A percentile compares a stretch with the other conserved stretches of the same genome.
Conservation (phyloP, 495 filamentous ascomycete species). For the Aspergillus ostianus region DNA sequence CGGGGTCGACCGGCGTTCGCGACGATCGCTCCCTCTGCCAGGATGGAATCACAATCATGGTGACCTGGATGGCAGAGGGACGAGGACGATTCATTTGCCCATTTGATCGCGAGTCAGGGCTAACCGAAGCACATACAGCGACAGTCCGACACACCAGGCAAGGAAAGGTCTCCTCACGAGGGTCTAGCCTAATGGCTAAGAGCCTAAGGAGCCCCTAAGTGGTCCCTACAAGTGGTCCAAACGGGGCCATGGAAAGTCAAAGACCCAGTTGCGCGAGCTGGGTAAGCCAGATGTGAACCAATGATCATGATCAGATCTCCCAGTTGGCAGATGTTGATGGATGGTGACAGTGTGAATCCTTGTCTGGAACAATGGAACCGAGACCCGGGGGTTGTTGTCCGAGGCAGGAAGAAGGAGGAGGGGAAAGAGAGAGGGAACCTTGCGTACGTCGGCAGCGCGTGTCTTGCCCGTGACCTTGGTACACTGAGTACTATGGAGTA, state of each 20-base stretch:
- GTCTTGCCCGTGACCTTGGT: too few relatives aligned
- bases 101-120: background rate
- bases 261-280: background rate
- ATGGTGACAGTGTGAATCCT: background rate
- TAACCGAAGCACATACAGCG: background rate
- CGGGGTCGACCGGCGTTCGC: background rate
- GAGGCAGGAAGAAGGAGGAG: too few relatives aligned
- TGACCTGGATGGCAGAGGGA: too few relatives aligned
- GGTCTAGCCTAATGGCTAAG: background rate
- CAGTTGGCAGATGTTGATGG: background rate
- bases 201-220: background rate
- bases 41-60: background rate
- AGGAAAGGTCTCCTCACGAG: background rate
- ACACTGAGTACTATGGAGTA: too few relatives aligned
- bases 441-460: too few relatives aligned
- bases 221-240: background rate
- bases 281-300: background rate
- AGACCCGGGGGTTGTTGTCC: too few relatives aligned
- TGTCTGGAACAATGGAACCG: background rate
- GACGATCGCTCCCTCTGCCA: background rate
- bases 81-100: background rate
- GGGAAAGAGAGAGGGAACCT: too few relatives aligned
- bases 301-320: background rate
- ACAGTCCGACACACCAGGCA: background rate
- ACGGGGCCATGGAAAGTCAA: background rate